These are phyloP conservation scores for Xerocomus minutiporus DNA, from an alignment of 1,284 basidiomycete species.

Conservation along the genomic window DNA sequence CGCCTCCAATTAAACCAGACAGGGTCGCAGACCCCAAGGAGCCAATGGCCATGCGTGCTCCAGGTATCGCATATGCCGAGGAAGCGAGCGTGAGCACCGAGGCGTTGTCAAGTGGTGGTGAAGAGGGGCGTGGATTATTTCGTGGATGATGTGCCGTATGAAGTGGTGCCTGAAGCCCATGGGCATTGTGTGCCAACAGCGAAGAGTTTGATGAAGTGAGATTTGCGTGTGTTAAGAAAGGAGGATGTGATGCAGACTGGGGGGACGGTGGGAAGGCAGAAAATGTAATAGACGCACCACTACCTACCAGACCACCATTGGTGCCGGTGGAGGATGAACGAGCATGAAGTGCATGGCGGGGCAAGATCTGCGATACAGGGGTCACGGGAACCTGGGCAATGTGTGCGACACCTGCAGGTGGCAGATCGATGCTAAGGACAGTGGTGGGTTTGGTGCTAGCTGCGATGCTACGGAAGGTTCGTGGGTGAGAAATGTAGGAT, in stretches of 20 bases:
- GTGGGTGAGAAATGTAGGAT: conserved; percentile 74
- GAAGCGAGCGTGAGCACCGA: conserved; percentile 90
- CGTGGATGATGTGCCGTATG: conserved; percentile 90
- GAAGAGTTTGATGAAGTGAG: conserved; percentile 24
- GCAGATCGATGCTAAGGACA: conserved; percentile 80
- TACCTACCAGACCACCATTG: conserved; percentile 38
- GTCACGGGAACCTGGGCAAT: conserved; percentile 81
- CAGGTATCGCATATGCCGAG: conserved; percentile 77
- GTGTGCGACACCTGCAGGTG: conserved; percentile 76
- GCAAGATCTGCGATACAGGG: conserved; percentile 42
- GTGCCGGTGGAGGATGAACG: conserved; percentile 56
- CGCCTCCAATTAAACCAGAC: conserved; percentile 46
- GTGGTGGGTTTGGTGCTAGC: conserved; percentile 96
- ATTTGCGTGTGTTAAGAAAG: conserved; percentile 39
- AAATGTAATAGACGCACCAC: conserved; percentile 63
- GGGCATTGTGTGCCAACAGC: conserved; percentile 20
- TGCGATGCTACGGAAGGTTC: conserved; percentile 74
- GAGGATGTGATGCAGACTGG: conserved; percentile 43
- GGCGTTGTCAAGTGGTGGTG: conserved; percentile 87
- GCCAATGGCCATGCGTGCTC: conserved; percentile 39
- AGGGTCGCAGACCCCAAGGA: conserved; percentile 44
- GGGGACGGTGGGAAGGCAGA: conserved; percentile 56
- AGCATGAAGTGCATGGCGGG: conserved; percentile 50
- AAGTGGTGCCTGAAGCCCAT: conserved; percentile 70
- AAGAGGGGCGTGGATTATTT: conserved; percentile 90